Evolutionary conservation across 2,329 filamentous ascomycete species (phyloP).

Genomic region (Cladosporium sp.): DNA sequence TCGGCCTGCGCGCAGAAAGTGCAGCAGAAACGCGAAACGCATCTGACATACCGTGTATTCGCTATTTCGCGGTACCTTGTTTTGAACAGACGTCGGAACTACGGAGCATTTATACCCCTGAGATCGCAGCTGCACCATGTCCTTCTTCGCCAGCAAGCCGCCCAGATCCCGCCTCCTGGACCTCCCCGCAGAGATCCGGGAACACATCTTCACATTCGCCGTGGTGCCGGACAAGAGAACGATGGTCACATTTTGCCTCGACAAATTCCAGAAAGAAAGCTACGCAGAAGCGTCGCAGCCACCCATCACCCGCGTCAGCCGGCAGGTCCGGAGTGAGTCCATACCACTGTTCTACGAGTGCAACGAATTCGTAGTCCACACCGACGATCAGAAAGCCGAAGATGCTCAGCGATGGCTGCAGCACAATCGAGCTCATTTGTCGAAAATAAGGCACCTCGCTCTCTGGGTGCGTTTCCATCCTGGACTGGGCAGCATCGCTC

Average conservation of each 20-base stretch:
- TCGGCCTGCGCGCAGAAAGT: too few species aligned
- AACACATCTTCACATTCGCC: slow-evolving; percentile 22
- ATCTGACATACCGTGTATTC: too few species aligned
- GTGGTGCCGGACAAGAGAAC: slow-evolving; percentile 17
- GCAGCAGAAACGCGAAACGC: too few species aligned
- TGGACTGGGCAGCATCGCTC: slow-evolving; percentile 12
- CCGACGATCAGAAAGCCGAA: slow-evolving; percentile 23
- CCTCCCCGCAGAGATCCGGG: slow-evolving; percentile 24
- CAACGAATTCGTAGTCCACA: slow-evolving; percentile 28
- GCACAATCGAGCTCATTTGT: slow-evolving; percentile 17
- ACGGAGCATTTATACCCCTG: too few species aligned
- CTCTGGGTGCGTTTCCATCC: slow-evolving; percentile 26
- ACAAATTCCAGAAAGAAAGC: slow-evolving; percentile 24
- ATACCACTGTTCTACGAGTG: slow-evolving; percentile 25
- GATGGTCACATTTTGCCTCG: slow-evolving; percentile 26
- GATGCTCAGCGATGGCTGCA: slow-evolving; percentile 24
- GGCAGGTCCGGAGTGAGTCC: slow-evolving; percentile 23
- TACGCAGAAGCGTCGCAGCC: slow-evolving; percentile 24
- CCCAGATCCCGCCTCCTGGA: slow-evolving; percentile 10
- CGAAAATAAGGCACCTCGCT: slow-evolving; percentile 16
- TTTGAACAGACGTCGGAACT: too few species aligned
- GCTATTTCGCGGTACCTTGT: too few species aligned
- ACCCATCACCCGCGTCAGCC: slow-evolving; percentile 21
- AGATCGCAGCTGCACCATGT: neutral
- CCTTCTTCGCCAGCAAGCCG: slow-evolving; percentile 2